Evolutionary conservation across 1,284 basidiomycete genomes (phyloP), one percentile per base, ranked within the genome.

Genomic region (Fomitopsis pinicola): DNA sequence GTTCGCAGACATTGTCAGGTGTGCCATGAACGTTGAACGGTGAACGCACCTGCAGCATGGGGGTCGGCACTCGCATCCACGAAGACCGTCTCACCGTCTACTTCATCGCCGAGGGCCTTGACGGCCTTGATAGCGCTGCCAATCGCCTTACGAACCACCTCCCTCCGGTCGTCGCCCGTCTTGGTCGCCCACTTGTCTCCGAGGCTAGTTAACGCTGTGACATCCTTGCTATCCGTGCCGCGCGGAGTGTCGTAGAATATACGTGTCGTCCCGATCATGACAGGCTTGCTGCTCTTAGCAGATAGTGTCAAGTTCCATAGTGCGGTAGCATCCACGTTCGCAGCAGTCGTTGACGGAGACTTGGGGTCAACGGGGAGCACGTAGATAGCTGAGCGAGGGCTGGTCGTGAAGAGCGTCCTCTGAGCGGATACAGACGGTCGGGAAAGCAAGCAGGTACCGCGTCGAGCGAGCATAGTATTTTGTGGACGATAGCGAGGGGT

Each of bases 41-140:
- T 4, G 33, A 19, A 36, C 58, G 14, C 64, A 89, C 89, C 87
- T 61, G 89, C 85, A 63, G 90, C 88, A 66, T 94, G 91, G 14
- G 88, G 80, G 71, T 93, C 89, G 0, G 73, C 63, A n/a, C 81
- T 80, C 54, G 80, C 82, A 71, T 92, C 89, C 54, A 92, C 73
- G 15, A 77, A 63, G 28, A 88, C 82, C 42, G 84, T 80, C 38
- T 62, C 61, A 3, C 69, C 71, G 3, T 81, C 82, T 57, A 89
- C 72, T 45, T 83, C 85, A 40, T 89, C 78, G 8, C 75, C 79
- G 14, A 89, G 76, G 14, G 72, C 78, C 64, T 81, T 87, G 62
- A 91, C 75, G 57, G 83, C 81, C 71, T 87, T 89, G 48, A 92
- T 82, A 6, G 83, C 88, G 57, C 78, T 83, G 9, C 86, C 90